Conservation (phyloP, 2,329 filamentous ascomycete genomes). For the Neoscytalidium dimidiatum region DNA sequence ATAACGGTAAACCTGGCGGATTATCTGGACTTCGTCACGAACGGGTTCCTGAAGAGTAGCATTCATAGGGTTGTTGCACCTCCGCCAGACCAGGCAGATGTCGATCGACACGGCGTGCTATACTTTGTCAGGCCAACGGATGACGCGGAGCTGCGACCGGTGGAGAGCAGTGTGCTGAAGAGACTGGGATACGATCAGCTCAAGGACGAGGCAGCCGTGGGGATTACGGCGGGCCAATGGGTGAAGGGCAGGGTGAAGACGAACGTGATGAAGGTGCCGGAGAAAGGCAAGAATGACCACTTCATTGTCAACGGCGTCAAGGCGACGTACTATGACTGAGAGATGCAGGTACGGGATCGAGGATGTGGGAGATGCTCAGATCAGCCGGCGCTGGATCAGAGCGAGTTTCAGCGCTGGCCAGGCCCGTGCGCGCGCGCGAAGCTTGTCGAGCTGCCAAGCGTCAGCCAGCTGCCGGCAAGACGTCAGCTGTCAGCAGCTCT, state of each 20-base stretch:
- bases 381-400: not conserved
- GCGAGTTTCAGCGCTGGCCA: not conserved
- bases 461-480: not conserved
- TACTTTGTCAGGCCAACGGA: conserved; percentile 31
- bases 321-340: conserved; percentile 14
- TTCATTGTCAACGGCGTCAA: conserved; percentile 4
- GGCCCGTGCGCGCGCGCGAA: not conserved
- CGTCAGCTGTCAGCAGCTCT: too few relatives aligned
- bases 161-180: conserved; percentile 28
- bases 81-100: conserved; percentile 41
- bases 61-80: conserved; percentile 47
- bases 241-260: conserved; percentile 10
- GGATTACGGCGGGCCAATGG: conserved; percentile 4
- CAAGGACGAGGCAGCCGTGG: not conserved
- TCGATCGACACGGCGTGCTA: conserved; percentile 33
- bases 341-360: too few relatives aligned
- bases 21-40: conserved; percentile 46
- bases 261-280: conserved; percentile 24
- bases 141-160: not conserved
- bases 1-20: conserved; percentile 33
- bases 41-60: conserved; percentile 51
- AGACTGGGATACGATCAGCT: conserved; percentile 30
- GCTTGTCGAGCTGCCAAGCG: not conserved
- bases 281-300: conserved; percentile 5
- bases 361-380: too few relatives aligned